phyloP scores from a whole-genome alignment of 164 flowering plant genomes.

The Annona squamosa region DNA sequence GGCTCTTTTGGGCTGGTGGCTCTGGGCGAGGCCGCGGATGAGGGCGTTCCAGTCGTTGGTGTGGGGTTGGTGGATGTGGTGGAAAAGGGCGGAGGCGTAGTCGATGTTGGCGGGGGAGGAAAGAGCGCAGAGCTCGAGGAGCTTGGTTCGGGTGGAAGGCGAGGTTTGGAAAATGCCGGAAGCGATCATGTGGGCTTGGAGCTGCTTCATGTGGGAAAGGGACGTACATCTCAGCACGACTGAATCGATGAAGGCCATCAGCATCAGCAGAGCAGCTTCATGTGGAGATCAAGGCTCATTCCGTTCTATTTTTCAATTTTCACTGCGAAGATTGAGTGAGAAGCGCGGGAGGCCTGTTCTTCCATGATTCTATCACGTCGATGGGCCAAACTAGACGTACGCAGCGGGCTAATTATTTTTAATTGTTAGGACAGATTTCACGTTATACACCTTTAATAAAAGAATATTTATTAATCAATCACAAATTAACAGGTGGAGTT shows the following conservation, averaged over 20 bases:
- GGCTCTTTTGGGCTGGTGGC: slow-evolving; percentile 46
- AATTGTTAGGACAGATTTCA: too few relatives aligned
- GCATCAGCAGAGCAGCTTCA: not conserved
- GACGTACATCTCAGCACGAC: slow-evolving; percentile 40
- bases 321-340: too few relatives aligned
- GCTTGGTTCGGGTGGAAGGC: slow-evolving; percentile 42
- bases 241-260: slow-evolving; percentile 31
- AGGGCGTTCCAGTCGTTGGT: slow-evolving; percentile 83
- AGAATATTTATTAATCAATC: too few relatives aligned
- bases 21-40: slow-evolving; percentile 61
- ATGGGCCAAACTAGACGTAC: too few relatives aligned
- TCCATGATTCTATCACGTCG: too few relatives aligned
- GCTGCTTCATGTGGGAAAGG: slow-evolving; percentile 47
- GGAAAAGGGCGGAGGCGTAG: slow-evolving; percentile 46
- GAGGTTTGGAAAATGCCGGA: slow-evolving; percentile 41
- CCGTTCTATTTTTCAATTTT: too few relatives aligned
- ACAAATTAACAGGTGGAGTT: too few relatives aligned
- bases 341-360: too few relatives aligned
- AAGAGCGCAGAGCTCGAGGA: slow-evolving; percentile 61
- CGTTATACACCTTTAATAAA: too few relatives aligned
- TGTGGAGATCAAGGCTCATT: too few relatives aligned
- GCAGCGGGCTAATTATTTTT: too few relatives aligned
- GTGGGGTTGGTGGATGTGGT: slow-evolving; percentile 33
- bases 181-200: slow-evolving; percentile 56
- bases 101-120: slow-evolving; percentile 42